Evolutionary conservation across 805 yeast genomes (phyloP), one percentile per base, ranked within the genome.

Genomic region (Candida michaelii): DNA sequence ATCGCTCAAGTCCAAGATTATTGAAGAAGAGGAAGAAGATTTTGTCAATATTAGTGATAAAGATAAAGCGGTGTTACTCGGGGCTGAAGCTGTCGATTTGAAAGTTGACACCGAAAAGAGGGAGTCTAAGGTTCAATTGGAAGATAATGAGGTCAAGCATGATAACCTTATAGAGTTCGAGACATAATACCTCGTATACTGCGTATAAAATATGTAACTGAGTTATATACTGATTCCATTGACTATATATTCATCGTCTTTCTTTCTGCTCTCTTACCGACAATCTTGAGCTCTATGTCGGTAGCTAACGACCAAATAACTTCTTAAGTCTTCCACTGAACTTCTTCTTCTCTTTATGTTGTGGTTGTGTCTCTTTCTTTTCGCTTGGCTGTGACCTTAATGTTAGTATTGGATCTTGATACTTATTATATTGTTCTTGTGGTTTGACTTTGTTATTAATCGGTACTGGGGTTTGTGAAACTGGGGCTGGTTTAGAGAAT

Each of bases 21-120:
- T 76, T n/a, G 81, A 77, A 19, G 76, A 67, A 37, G 51, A 69
- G 24, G 79, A 76, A 44, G 76, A 71, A 44, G 77, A 71, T 44
- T 66, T 70, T 14, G 64, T 64, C 25, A 60, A 71, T 3, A 62
- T 69, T 8, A 68, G 67, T 43, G 72, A 66, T 27, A 63, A 59
- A 21, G 79, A 74, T 46, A 71, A 69, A 47, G 82, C 76, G 46
- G 53, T 74, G 15, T 52, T 78, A 16, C 60, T 76, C 19, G 80
- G 77, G 11, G 71, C 77, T 3, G 82, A 76, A 43, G 71, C 75
- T 2, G 74, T 69, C 27, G 53, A 40, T 15, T 27, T 44, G 16
- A 42, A 45, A 29, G 31, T 25, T 12, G 34, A 27, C 9, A 17
- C 30, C 6, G 32, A 27, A 5, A 11, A 10, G 11, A 19, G 31